Evolutionary conservation across 495 filamentous ascomycete genomes (phyloP).

Genomic region (Immersiella caudata): DNA sequence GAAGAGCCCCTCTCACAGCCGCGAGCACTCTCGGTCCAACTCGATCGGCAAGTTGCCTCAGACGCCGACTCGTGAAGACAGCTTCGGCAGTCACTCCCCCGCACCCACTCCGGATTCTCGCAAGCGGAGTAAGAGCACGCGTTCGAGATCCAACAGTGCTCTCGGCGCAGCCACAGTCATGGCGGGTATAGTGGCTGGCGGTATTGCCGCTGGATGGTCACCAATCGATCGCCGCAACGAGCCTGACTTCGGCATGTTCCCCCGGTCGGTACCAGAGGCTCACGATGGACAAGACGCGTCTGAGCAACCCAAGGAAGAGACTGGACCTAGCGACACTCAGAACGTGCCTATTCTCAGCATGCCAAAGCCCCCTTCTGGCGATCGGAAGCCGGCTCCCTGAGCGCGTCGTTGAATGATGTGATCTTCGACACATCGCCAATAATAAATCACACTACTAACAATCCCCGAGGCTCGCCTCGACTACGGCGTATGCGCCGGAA

Average conservation of each 20-base stretch:
- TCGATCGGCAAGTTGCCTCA: constrained; percentile 59
- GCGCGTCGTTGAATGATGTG: neutral
- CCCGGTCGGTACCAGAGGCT: constrained; percentile 29
- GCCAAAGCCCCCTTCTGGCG: constrained; percentile 44
- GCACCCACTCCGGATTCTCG: constrained; percentile 73
- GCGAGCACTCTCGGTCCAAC: constrained; percentile 66
- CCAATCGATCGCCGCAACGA: constrained; percentile 64
- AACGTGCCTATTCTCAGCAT: constrained; percentile 46
- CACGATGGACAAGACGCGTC: constrained; percentile 35
- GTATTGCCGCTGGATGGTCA: constrained; percentile 82
- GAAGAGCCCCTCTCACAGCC: constrained; percentile 67
- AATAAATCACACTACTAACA: neutral
- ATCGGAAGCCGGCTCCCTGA: constrained; percentile 31
- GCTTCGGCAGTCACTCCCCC: constrained; percentile 52
- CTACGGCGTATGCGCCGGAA: neutral
- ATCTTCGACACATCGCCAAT: neutral
- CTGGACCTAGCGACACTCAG: constrained; percentile 21
- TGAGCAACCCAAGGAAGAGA: constrained; percentile 43
- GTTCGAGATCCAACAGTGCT: constrained; percentile 85
- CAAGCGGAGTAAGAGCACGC: constrained; percentile 64
- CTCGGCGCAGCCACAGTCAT: constrained; percentile 82
- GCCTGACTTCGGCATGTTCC: constrained; percentile 34
- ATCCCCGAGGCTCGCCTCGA: neutral
- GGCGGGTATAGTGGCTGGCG: constrained; percentile 86
- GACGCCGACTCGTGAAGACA: constrained; percentile 66